These are phyloP conservation scores for Arachnomyces sp. DNA, from an alignment of 2,329 filamentous ascomycete genomes.

Conservation along the genomic window DNA sequence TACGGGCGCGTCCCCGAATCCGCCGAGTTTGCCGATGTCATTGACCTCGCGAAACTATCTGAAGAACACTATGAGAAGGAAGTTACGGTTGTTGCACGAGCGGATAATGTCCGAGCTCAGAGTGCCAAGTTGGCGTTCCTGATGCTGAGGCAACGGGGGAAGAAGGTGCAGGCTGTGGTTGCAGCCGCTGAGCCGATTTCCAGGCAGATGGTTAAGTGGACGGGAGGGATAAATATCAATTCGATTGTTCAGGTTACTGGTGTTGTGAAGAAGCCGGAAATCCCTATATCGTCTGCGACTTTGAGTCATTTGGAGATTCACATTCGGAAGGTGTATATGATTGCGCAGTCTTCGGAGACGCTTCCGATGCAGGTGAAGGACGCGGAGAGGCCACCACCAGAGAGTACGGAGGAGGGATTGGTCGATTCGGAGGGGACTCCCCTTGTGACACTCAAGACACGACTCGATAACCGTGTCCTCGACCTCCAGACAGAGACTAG, in stretches of 20 bases:
- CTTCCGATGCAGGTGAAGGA: conserved; percentile 54
- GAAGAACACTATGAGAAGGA: conserved; percentile 60
- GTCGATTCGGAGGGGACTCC: conserved; percentile 50
- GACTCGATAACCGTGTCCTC: conserved; percentile 85
- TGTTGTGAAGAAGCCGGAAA: conserved; percentile 68
- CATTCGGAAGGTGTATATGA: conserved; percentile 72
- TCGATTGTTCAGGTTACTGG: conserved; percentile 77
- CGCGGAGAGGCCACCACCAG: conserved; percentile 40
- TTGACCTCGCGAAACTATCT: conserved; percentile 42
- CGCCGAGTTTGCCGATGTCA: conserved; percentile 52
- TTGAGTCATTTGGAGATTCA: conserved; percentile 79
- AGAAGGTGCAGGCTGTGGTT: conserved; percentile 74
- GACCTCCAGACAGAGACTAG: conserved; percentile 87
- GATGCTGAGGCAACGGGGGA: conserved; percentile 69
- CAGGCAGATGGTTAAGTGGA: conserved; percentile 93
- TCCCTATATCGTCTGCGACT: conserved; percentile 79
- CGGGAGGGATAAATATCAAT: conserved; percentile 64
- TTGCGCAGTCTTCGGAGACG: conserved; percentile 55
- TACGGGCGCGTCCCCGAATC: conserved; percentile 64
- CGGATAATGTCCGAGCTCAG: conserved; percentile 83
- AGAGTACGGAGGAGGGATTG: conserved; percentile 38
- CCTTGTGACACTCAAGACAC: conserved; percentile 70
- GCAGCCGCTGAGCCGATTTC: conserved; percentile 56
- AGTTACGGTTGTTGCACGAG: conserved; percentile 67
- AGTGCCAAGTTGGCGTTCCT: conserved; percentile 87